phyloP scores from a whole-genome alignment of 2,329 filamentous ascomycete species.

The Kalmusia sp. region DNA sequence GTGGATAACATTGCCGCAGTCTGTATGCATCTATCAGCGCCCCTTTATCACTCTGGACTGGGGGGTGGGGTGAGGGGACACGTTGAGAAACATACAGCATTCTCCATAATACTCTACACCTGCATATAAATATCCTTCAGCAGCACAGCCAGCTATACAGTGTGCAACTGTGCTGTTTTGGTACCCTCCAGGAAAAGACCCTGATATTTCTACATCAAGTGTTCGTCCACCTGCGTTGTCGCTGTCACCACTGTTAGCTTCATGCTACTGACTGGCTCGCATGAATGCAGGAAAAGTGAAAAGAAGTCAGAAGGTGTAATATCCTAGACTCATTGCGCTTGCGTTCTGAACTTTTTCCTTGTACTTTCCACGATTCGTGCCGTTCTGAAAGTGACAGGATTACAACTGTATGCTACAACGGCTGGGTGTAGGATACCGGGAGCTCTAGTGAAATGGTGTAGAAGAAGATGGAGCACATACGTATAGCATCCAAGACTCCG shows the following conservation, averaged over 20 bases:
- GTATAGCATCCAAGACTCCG: constrained; percentile 22
- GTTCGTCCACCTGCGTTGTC: background rate
- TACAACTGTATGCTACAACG: too few relatives aligned
- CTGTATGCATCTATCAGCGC: constrained; percentile 10
- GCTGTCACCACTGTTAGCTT: background rate
- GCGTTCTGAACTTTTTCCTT: too few relatives aligned
- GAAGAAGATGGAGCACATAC: constrained; percentile 15
- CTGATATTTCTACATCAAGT: background rate
- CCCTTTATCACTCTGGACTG: constrained; percentile 6
- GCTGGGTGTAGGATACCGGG: too few relatives aligned
- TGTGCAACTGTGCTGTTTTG: constrained; percentile 20
- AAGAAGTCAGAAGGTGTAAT: too few relatives aligned
- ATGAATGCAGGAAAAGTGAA: too few relatives aligned
- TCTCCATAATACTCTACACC: constrained; percentile 27
- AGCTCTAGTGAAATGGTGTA: too few relatives aligned
- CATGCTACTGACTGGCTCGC: background rate
- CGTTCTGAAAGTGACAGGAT: too few relatives aligned
- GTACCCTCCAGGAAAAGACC: constrained; percentile 1
- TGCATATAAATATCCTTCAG: constrained; percentile 22
- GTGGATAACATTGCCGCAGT: constrained; percentile 23
- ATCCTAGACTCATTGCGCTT: too few relatives aligned
- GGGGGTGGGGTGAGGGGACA: background rate
- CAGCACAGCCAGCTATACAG: constrained; percentile 24
- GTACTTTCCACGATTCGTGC: too few relatives aligned
- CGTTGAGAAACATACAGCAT: constrained; percentile 22